Conservation (phyloP, 73 alveolate species). For the Tetrahymena elliotti region DNA sequence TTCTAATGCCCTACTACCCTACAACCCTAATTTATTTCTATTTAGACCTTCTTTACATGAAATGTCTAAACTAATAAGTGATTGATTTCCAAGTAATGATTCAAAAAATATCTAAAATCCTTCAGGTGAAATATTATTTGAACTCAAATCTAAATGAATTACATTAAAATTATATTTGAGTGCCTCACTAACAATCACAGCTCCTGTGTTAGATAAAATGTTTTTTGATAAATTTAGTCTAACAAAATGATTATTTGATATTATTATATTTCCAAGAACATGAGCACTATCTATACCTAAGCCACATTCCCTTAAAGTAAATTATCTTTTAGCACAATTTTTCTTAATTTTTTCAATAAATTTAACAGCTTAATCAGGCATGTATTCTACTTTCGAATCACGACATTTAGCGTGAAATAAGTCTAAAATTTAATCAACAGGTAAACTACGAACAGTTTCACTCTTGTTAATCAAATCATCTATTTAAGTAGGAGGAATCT, state of each 20-base stretch:
- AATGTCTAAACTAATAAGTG: constrained; percentile 21
- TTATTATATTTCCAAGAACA: constrained; percentile 2
- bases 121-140: constrained; percentile 45
- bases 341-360: background rate
- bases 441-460: background rate
- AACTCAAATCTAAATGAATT: constrained; percentile 40
- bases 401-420: background rate
- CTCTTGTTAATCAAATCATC: background rate
- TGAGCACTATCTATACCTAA: constrained; percentile 6
- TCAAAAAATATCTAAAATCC: constrained; percentile 46
- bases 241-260: background rate
- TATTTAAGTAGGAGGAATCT: background rate
- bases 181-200: constrained; percentile 21
- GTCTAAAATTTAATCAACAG: background rate
- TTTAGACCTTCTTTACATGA: constrained; percentile 43
- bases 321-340: background rate
- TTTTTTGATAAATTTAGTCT: constrained; percentile 38
- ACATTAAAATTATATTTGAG: constrained; percentile 15
- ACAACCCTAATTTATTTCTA: constrained; percentile 44
- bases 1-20: constrained; percentile 35
- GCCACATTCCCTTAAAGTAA: background rate
- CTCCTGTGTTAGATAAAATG: constrained; percentile 57
- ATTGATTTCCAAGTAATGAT: constrained; percentile 12
- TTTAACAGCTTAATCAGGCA: background rate
- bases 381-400: background rate